Base-by-base conservation (phyloP, 139 green algal genomes). In the Coelastrella sp. region DNA sequence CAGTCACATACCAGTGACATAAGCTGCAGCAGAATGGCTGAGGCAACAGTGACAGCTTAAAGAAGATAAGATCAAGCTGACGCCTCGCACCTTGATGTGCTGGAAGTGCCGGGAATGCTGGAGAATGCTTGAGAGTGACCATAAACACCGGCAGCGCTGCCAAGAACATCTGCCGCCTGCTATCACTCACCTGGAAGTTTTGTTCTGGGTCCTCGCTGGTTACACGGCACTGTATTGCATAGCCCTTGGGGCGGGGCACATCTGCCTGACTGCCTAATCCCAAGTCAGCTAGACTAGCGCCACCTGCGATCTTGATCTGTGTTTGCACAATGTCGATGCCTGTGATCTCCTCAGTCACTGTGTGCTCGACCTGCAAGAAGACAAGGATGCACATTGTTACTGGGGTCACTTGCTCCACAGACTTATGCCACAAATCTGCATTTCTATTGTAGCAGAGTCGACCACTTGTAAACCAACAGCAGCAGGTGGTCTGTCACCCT, bases 281-380 rank as follows among this genome's bases (percentile, higher is more conserved):
- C 57, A 98, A 85, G 6, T 96, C 91, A 0, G 83, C 90, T 23
- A 99, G 92, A 4, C 81, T 92, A 48, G 93, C 92, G 8, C 96
- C 96, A 35, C 92, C 92, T 43, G 79, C 81, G 66, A 86, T 81
- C 68, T 81, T 80, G 27, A 86, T 72, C 86, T 99, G 97, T 4
- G 91, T 89, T 88, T 97, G 92, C 63, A 98, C 94, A 35, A 99
- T 91, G 88, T 99, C 97, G 2, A 99, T 85, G n/a, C 94, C 94
- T 5, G 95, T 98, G 59, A 99, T 90, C 91, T 98, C 96, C 92
- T 99, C 97, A 2, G 97, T 99, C 34, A 98, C 92, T 1, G 97
- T 98, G 92, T 99, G 97, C 94, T 99, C 97, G 67, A 99, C 97
- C 93, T 98, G 94, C 45, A 76, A 57, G 15, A 13, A 57, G 15